Evolutionary conservation across 768 basidiomycete species (phyloP), one percentile per base, ranked within the genome.

Genomic region (Suillus sp.): DNA sequence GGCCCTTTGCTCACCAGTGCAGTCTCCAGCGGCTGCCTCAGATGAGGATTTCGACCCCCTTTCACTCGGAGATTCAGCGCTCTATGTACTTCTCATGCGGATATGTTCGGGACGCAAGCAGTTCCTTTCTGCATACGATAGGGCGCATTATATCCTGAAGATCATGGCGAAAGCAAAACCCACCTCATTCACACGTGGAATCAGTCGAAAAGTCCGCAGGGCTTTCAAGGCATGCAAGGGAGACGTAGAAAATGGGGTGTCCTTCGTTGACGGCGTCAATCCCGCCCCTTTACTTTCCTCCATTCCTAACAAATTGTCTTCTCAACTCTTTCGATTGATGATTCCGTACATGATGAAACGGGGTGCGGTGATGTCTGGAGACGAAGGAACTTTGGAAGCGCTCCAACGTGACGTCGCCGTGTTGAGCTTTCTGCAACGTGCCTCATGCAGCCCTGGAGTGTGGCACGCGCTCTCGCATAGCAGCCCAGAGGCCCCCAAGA

Each of bases 311-410:
- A 20, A 53, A 10, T n/a, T 5, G 20, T 53, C 43, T 71, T 64
- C 48, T 62, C 69, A 9, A 67, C 73, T 20, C 10, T 59, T 27
- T 65, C 69, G 20, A 78, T 76, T 64, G 67, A 71, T 55, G 59
- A 51, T 58, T 76, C 60, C 65, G 65, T 25, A 22, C 79, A 22
- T 77, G 50, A 20, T 1, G 9, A 20, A 10, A 30, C 50, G 9
- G 50, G 50, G 50, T 10, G 32, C 11, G 20, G 30, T n/a, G 20
- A 53, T 53, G 30, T 53, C 20, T 34, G 32, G 32, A 34, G 32
- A 11, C 4, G 51, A n/a, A 14, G 51, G 32, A 10, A 53, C n/a
- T 53, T 53, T 53, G 32, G 30, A 14, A 34, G 20, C 5, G 51
- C 51, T 53, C 20, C 51, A n/a, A 34, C 2, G n/a, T 7, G 51